Evolutionary conservation across 345 rosid species (phyloP).

Genomic region (Pelargonium nanum): DNA sequence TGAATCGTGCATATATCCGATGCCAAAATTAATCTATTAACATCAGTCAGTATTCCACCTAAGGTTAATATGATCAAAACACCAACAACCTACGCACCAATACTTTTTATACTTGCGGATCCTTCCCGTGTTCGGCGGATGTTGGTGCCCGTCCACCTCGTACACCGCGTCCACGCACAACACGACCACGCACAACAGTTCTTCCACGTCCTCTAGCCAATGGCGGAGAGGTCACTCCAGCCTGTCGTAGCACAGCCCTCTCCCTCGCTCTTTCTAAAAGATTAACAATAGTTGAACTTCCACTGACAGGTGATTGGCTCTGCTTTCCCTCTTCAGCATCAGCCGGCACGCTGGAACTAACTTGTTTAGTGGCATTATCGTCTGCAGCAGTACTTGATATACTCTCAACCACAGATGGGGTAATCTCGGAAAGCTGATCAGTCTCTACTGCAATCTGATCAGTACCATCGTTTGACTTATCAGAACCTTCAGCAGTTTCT

Average conservation of each 20-base stretch:
- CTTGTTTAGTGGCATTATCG: slow-evolving; percentile 17
- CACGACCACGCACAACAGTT: slow-evolving; percentile 32
- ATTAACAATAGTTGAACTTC: slow-evolving; percentile 36
- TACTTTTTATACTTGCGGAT: too few species aligned
- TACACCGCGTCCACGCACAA: slow-evolving; percentile 18
- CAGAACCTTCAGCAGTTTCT: slow-evolving; percentile 41
- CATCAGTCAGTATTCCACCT: too few species aligned
- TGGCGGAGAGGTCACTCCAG: slow-evolving; percentile 25
- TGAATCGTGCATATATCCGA: too few species aligned
- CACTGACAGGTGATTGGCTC: slow-evolving; percentile 12
- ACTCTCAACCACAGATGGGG: slow-evolving; percentile 15
- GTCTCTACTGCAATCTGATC: slow-evolving; percentile 31
- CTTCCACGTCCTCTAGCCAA: slow-evolving; percentile 33
- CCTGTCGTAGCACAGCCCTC: slow-evolving; percentile 46
- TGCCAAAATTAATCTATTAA: too few species aligned
- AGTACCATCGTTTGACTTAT: slow-evolving; percentile 35
- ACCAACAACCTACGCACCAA: too few species aligned
- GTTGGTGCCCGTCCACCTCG: slow-evolving; percentile 16
- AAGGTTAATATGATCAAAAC: too few species aligned
- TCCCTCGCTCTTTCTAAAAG: slow-evolving; percentile 46
- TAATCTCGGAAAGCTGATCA: slow-evolving; percentile 23
- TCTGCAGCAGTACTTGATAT: slow-evolving; percentile 8
- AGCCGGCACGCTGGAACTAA: slow-evolving; percentile 19
- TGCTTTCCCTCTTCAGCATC: slow-evolving; percentile 45
- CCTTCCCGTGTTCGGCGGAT: slow-evolving; percentile 10